Evolutionary conservation across 2,329 filamentous ascomycete genomes (phyloP).

Genomic region (Trichocomaceae sp.): DNA sequence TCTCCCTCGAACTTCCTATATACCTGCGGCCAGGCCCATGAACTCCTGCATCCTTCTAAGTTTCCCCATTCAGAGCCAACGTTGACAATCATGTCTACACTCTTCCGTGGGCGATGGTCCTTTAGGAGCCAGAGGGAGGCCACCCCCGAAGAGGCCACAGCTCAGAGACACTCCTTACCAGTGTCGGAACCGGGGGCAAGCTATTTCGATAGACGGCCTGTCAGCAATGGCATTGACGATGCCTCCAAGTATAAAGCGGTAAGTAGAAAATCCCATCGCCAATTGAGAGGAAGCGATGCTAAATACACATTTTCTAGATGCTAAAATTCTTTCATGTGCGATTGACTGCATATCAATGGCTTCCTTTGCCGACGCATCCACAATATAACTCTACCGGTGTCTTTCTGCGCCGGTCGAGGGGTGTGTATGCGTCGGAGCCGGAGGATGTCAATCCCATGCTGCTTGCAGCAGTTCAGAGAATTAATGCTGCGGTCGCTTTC

Average conservation of each 20-base stretch:
- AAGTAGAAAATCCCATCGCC: slow-evolving; percentile 9
- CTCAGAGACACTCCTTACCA: slow-evolving; percentile 6
- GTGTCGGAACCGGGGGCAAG: slow-evolving; percentile 1
- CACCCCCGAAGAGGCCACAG: not conserved
- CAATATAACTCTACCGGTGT: slow-evolving; percentile 27
- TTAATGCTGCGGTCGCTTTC: slow-evolving; percentile 44
- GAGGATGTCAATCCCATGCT: slow-evolving; percentile 33
- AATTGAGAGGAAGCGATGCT: not conserved
- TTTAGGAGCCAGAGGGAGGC: not conserved
- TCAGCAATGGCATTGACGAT: slow-evolving; percentile 18
- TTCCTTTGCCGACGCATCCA: slow-evolving; percentile 10
- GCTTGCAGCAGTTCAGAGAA: slow-evolving; percentile 37
- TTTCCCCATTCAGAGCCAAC: not conserved
- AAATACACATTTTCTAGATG: slow-evolving; percentile 18
- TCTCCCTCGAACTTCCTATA: not conserved
- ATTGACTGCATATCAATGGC: slow-evolving; percentile 23
- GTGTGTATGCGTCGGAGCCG: slow-evolving; percentile 40
- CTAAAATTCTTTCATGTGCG: slow-evolving; percentile 24
- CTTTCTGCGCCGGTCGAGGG: slow-evolving; percentile 34
- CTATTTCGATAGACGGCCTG: slow-evolving; percentile 1
- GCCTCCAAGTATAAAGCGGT: slow-evolving; percentile 22
- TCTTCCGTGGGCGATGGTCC: slow-evolving; percentile 5
- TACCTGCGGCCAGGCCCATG: not conserved
- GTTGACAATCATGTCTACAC: slow-evolving; percentile 6
- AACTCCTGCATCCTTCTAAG: not conserved